Conservation (phyloP, 2,329 filamentous ascomycete species). For the Aspergillus clavatus region DNA sequence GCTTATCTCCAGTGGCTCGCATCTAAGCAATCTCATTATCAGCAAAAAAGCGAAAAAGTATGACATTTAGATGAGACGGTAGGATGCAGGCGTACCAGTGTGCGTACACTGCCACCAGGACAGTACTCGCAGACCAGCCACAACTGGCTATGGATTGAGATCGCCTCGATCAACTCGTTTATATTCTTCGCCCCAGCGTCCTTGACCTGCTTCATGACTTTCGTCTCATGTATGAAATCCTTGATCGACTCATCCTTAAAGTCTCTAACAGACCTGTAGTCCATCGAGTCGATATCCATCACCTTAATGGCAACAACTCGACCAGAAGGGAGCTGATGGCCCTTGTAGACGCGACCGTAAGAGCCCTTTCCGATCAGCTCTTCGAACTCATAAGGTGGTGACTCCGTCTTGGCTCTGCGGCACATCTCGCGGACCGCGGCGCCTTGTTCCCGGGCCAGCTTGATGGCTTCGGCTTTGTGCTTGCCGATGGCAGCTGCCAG, state of each 20-base stretch:
- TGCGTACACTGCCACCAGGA: constrained; percentile 61
- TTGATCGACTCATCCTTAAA: constrained; percentile 47
- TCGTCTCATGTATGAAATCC: constrained; percentile 58
- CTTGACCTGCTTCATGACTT: constrained; percentile 58
- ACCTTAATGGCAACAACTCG: constrained; percentile 50
- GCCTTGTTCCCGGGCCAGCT: constrained; percentile 44
- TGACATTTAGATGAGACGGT: too few species aligned
- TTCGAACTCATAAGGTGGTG: constrained; percentile 46
- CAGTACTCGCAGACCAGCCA: constrained; percentile 66
- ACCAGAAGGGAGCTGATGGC: constrained; percentile 36
- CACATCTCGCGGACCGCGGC: constrained; percentile 45
- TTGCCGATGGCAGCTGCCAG: constrained; percentile 42
- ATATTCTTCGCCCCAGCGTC: constrained; percentile 59
- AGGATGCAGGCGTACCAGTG: constrained; percentile 46
- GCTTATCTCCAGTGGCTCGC: constrained; percentile 44
- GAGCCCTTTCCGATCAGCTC: constrained; percentile 50
- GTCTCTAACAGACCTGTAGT: constrained; percentile 45
- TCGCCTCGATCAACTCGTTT: constrained; percentile 60
- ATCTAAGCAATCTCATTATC: constrained; percentile 31
- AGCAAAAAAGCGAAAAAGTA: constrained; percentile 19
- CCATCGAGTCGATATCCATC: constrained; percentile 46
- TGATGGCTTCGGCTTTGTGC: constrained; percentile 46
- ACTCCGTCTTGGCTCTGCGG: constrained; percentile 40
- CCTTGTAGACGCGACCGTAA: constrained; percentile 50
- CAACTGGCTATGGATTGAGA: constrained; percentile 59